Evolutionary conservation across 1,284 basidiomycete genomes (phyloP), one percentile per base, ranked within the genome.

Genomic region (Ustilago bromivora): DNA sequence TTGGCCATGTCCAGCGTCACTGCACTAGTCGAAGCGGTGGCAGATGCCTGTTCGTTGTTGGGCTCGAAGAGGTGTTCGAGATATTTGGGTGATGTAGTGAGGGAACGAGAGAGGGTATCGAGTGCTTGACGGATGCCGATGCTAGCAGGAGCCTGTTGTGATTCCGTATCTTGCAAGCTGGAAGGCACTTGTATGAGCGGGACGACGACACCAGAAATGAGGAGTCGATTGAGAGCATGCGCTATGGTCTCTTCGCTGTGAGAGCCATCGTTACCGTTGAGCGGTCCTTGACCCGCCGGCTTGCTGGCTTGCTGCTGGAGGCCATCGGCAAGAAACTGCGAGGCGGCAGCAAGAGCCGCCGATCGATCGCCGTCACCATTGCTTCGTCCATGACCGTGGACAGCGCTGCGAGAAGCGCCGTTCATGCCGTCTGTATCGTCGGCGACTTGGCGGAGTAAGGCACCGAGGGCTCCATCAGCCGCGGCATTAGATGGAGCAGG

Each of bases 1-100:
- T 74, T 76, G 40, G 66, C 32, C 58, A 65, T 59, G 38, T 73
- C 66, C 46, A 73, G 71, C 17, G 66, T 61, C n/a, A 68, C 36
- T 11, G 71, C 59, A 34, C 71, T 68, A 13, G 61, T 61, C 0
- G 71, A 73, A 32, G 66, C 49, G 6, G 58, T 40, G 0, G 66
- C 19, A 28, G 59, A 70, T n/a, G 43, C 51, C 7, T 60, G 38
- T 2, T 54, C 52, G 28, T 11, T 34, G 23, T 11, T 34, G 23
- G 43, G 23, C 40, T 59, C 68, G 51, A 78, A 78, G 28, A 78
- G 56, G 31, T 78, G 76, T 43, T 78, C 76, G 34, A 78, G 65
- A 41, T 63, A 74, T 43, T 78, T 78, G 13, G 76, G 76, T n/a
- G 67, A 69, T n/a, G 64, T 38, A 23, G 49, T 34, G 19, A 78